Evolutionary conservation across 2,329 filamentous ascomycete genomes (phyloP).

Genomic region (Keithomyces neogunnii): DNA sequence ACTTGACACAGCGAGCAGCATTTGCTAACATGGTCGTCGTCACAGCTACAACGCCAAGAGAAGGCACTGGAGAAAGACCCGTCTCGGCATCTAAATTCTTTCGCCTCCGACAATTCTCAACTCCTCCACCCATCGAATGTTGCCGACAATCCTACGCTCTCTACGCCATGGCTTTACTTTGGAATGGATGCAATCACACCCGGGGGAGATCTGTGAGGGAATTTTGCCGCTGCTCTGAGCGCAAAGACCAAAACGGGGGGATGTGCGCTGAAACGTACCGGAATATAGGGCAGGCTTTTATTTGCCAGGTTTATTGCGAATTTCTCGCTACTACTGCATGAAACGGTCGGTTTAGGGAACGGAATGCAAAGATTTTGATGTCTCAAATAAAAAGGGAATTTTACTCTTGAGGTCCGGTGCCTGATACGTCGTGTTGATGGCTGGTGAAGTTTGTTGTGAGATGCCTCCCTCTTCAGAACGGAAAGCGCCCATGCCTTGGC

Average conservation of each 20-base stretch:
- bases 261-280: constrained; percentile 13
- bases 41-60: constrained; percentile 98
- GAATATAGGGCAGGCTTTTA: constrained; percentile 21
- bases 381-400: constrained; percentile 11
- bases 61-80: constrained; percentile 99
- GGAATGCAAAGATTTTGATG: constrained; percentile 29
- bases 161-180: constrained; percentile 20
- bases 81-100: constrained; percentile 86
- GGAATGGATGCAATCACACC: constrained; percentile 14
- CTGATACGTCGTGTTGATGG: background rate
- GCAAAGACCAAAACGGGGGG: background rate
- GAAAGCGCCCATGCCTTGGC: too few relatives aligned
- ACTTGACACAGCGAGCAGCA: too few relatives aligned
- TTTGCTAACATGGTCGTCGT: background rate
- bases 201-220: constrained; percentile 9
- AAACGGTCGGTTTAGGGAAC: constrained; percentile 40
- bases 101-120: constrained; percentile 22
- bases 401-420: constrained; percentile 3
- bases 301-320: constrained; percentile 21
- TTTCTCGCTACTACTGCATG: constrained; percentile 34
- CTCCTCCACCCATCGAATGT: constrained; percentile 2
- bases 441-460: too few relatives aligned
- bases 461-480: too few relatives aligned
- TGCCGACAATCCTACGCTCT: constrained; percentile 4
- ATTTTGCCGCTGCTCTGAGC: constrained; percentile 17